Evolutionary conservation across 73 alveolate species (phyloP).

Genomic region (Paramecium tetraurelia): DNA sequence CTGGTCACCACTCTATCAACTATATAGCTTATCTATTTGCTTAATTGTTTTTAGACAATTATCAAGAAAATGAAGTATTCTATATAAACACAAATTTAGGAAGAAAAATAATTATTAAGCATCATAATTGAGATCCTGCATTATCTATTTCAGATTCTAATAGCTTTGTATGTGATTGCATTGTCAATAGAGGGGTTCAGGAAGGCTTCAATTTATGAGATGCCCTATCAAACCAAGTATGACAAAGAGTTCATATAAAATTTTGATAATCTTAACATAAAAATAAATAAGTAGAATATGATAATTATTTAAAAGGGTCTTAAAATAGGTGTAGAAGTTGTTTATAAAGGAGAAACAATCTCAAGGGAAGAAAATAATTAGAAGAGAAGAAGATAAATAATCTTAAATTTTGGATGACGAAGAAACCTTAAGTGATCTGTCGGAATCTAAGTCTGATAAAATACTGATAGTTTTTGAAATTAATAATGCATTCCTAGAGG

Average conservation of each 20-base stretch:
- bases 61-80: not conserved
- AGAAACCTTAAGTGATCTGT: not conserved
- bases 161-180: not conserved
- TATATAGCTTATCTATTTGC: not conserved
- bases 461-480: conserved; percentile 11
- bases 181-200: not conserved
- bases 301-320: not conserved
- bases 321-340: not conserved
- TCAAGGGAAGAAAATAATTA: not conserved
- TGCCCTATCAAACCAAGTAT: not conserved
- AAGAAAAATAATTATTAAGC: not conserved
- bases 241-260: not conserved
- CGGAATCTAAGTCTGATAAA: not conserved
- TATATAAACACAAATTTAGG: not conserved
- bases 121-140: not conserved
- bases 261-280: not conserved
- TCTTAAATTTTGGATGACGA: not conserved
- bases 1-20: not conserved
- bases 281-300: not conserved
- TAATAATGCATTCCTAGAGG: not conserved
- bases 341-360: not conserved
- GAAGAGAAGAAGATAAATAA: not conserved
- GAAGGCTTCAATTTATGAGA: not conserved
- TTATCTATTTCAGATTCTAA: not conserved
- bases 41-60: not conserved